Conservation (phyloP, 1,284 basidiomycete species). For the Austropuccinia psidii region DNA sequence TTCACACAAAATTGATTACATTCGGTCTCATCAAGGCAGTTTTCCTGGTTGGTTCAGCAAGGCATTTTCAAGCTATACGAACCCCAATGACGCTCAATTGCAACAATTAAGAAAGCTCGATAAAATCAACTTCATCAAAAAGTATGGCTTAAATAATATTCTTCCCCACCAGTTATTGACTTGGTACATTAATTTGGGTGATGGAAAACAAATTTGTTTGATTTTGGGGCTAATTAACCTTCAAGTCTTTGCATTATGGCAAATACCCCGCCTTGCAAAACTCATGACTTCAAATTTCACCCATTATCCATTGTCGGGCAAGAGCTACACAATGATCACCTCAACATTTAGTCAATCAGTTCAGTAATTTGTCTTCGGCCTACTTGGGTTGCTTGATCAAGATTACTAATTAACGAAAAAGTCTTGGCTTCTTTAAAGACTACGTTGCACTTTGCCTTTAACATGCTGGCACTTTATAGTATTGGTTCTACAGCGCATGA, state of each 20-base stretch:
- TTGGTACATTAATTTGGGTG: conserved; percentile 29
- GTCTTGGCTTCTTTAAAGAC: neutral
- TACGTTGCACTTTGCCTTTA: conserved; percentile 32
- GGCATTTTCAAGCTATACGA: conserved; percentile 2
- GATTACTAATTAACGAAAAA: neutral
- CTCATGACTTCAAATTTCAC: conserved; percentile 26
- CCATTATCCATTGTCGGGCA: conserved; percentile 28
- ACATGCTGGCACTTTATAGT: conserved; percentile 36
- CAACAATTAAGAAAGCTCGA: conserved; percentile 26
- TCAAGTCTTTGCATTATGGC: conserved; percentile 22
- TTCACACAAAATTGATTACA: conserved; percentile 17
- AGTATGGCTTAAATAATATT: conserved; percentile 23
- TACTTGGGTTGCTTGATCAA: neutral
- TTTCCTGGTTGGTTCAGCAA: conserved; percentile 22
- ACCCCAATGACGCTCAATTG: conserved; percentile 23
- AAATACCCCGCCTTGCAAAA: conserved; percentile 18
- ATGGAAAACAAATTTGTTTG: conserved; percentile 27
- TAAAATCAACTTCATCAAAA: conserved; percentile 19
- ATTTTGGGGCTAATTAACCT: conserved; percentile 20
- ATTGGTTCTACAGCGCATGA: conserved; percentile 36
- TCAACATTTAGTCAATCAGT: conserved; percentile 35
- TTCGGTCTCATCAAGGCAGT: conserved; percentile 12
- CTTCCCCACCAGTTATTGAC: conserved; percentile 17
- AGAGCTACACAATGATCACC: conserved; percentile 23
- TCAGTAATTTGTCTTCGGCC: neutral